Percentiles rank a stretch among this genome's conserved stretches.
phyloP scores from a whole-genome alignment of 2,329 filamentous ascomycete species.

The Pyrenochaeta sp. region DNA sequence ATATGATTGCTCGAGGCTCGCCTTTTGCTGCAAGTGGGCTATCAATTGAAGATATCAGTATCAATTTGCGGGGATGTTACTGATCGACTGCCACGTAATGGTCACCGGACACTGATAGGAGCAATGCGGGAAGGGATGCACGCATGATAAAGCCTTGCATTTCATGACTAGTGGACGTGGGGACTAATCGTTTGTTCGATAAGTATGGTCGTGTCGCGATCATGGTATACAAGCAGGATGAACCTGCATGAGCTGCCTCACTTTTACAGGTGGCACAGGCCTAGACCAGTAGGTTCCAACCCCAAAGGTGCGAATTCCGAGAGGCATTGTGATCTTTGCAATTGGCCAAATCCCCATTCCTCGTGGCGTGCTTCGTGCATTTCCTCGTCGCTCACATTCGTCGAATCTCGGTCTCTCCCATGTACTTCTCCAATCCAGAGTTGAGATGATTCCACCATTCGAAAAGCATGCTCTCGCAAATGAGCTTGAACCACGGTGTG shows the following conservation, averaged over 20 bases:
- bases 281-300: conserved; percentile 21
- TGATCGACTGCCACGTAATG: conserved; percentile 20
- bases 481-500: conserved; percentile 99
- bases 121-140: conserved; percentile 17
- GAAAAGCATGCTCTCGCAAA: conserved; percentile 96
- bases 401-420: conserved; percentile 84
- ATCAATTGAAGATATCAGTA: conserved; percentile 11
- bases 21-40: conserved; percentile 7
- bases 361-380: not conserved
- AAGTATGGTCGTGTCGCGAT: conserved; percentile 23
- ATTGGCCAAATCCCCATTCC: no score
- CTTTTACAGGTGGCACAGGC: conserved; percentile 22
- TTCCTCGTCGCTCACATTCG: conserved; percentile 67
- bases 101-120: conserved; percentile 33
- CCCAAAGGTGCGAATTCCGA: conserved; percentile 4
- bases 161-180: conserved; percentile 33
- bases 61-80: conserved; percentile 7
- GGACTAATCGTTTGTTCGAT: conserved; percentile 31
- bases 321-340: not conserved
- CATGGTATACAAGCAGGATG: conserved; percentile 37
- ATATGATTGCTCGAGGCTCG: conserved; percentile 4
- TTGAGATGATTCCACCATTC: conserved; percentile 95
- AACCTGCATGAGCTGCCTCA: conserved; percentile 32
- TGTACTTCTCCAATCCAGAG: conserved; percentile 80
- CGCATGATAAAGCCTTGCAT: conserved; percentile 27